Conservation (phyloP, 1,139 yeast species). For the Groenewaldozyma auringiensis region DNA sequence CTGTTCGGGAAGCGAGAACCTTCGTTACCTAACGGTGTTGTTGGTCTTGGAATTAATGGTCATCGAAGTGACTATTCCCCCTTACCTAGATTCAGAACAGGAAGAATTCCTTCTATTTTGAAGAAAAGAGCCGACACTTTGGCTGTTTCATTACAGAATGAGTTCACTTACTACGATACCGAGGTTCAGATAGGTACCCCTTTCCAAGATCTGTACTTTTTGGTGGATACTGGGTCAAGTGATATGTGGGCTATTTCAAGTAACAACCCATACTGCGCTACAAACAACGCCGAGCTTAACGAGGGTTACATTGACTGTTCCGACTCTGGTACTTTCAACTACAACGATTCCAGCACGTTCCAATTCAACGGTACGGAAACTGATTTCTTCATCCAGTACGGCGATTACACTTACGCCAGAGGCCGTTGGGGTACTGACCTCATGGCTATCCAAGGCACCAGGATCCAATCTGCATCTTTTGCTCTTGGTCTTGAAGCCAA, state of each 20-base stretch:
- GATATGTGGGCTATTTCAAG: slow-evolving; percentile 52
- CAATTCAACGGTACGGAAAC: slow-evolving; percentile 14
- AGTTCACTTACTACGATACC: slow-evolving; percentile 31
- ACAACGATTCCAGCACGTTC: slow-evolving; percentile 16
- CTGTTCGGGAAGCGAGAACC: neutral
- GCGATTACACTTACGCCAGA: slow-evolving; percentile 42
- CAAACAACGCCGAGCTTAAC: slow-evolving; percentile 7
- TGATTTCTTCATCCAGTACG: slow-evolving; percentile 45
- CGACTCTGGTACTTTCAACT: slow-evolving; percentile 17
- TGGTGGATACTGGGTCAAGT: slow-evolving; percentile 40
- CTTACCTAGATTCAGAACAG: neutral
- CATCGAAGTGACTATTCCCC: slow-evolving; percentile 1
- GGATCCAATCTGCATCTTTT: slow-evolving; percentile 35
- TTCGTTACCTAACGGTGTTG: neutral
- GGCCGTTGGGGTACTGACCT: slow-evolving; percentile 49
- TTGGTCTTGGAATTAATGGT: neutral
- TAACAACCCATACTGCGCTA: slow-evolving; percentile 28
- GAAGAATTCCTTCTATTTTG: neutral
- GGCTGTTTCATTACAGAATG: slow-evolving; percentile 16
- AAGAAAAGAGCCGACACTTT: neutral
- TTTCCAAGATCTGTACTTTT: slow-evolving; percentile 28
- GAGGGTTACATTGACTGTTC: slow-evolving; percentile 15
- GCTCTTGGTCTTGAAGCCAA: slow-evolving; percentile 42
- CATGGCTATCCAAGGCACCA: slow-evolving; percentile 34
- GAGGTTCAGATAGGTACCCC: slow-evolving; percentile 35